phyloP scores from a whole-genome alignment of 2,329 filamentous ascomycete species.

The Trichoderma atroviride region DNA sequence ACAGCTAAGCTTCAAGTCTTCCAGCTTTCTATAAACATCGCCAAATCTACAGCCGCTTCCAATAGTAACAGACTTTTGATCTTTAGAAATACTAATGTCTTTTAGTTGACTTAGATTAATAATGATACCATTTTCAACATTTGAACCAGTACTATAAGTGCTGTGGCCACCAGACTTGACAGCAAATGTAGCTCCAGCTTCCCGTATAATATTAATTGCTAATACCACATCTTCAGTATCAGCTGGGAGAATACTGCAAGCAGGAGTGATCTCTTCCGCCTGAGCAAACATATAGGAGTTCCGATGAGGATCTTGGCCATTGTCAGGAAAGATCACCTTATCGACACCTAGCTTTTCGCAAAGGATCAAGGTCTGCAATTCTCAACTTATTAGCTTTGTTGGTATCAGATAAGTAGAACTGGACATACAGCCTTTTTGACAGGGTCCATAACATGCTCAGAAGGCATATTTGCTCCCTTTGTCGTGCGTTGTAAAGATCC shows the following conservation, averaged over 20 bases:
- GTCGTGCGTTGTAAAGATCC: background rate
- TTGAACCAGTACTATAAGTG: background rate
- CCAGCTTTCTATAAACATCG: background rate
- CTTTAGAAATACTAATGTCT: background rate
- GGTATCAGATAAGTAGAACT: no score
- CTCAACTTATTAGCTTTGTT: background rate
- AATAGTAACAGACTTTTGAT: background rate
- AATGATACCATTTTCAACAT: background rate
- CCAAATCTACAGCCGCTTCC: slow-evolving; percentile 8
- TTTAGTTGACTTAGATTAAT: background rate
- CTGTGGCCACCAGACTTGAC: slow-evolving; percentile 1
- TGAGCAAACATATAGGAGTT: slow-evolving; percentile 1
- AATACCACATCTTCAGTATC: background rate
- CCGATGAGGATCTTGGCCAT: background rate
- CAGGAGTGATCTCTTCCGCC: background rate
- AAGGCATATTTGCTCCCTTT: background rate
- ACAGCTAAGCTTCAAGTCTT: background rate
- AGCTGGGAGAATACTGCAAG: background rate
- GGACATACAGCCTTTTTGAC: background rate
- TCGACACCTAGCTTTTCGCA: background rate
- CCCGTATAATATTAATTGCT: background rate
- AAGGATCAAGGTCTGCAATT: background rate
- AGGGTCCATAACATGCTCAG: background rate
- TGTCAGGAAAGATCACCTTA: background rate
- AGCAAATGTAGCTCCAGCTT: slow-evolving; percentile 4